Evolutionary conservation across 768 basidiomycete species (phyloP).

Genomic region (Vishniacozyma victoriae): DNA sequence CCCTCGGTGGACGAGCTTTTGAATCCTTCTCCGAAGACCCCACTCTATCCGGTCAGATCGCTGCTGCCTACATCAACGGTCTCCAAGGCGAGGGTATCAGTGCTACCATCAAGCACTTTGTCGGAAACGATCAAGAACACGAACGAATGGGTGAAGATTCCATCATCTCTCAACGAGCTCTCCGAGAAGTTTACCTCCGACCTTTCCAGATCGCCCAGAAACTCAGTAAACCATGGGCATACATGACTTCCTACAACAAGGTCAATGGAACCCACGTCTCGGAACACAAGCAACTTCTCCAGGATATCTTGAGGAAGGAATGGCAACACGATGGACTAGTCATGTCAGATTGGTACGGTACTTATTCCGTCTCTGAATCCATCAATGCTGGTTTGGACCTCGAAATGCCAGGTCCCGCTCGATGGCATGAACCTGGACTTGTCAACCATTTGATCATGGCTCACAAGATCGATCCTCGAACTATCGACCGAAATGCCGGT

Average conservation of each 20-base stretch:
- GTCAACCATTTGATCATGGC: slow-evolving; percentile 21
- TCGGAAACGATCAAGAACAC: slow-evolving; percentile 78
- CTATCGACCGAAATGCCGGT: slow-evolving; percentile 51
- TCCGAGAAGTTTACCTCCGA: slow-evolving; percentile 59
- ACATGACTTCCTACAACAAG: slow-evolving; percentile 24
- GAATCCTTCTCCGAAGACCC: slow-evolving; percentile 53
- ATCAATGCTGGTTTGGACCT: slow-evolving; percentile 72
- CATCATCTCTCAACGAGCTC: slow-evolving; percentile 45
- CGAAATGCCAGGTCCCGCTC: slow-evolving; percentile 49
- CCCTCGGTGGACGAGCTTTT: slow-evolving; percentile 49
- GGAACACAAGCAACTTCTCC: slow-evolving; percentile 59
- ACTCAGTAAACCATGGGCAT: slow-evolving; percentile 57
- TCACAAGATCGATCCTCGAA: slow-evolving; percentile 50
- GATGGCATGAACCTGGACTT: slow-evolving; percentile 6
- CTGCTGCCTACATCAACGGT: slow-evolving; percentile 69
- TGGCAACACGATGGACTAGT: slow-evolving; percentile 69
- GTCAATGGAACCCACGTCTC: slow-evolving; percentile 68
- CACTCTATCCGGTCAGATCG: slow-evolving; percentile 63
- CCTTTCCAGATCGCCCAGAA: slow-evolving; percentile 57
- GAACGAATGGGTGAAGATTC: slow-evolving; percentile 57
- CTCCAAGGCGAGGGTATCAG: slow-evolving; percentile 72
- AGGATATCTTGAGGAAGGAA: slow-evolving; percentile 61
- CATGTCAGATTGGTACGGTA: slow-evolving; percentile 80
- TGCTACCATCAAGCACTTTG: slow-evolving; percentile 74
- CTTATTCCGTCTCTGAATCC: slow-evolving; percentile 60